Evolutionary conservation across 1,139 yeast species (phyloP).

Genomic region (Yamadazyma atmosphaerica): DNA sequence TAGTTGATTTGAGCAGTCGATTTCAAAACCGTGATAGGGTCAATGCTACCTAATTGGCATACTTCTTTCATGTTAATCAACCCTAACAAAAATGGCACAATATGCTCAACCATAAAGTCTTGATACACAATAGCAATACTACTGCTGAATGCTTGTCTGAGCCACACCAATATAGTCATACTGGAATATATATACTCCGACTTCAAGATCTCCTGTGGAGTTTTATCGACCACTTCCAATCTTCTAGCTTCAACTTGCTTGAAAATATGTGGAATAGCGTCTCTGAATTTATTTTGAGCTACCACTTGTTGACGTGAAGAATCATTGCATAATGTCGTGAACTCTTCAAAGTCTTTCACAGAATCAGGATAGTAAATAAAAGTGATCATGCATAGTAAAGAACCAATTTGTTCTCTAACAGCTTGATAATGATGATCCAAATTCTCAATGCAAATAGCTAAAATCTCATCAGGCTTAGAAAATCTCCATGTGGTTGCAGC

Average conservation of each 20-base stretch:
- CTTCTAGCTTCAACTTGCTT: conserved; percentile 47
- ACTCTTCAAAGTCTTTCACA: conserved; percentile 39
- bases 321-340: conserved; percentile 38
- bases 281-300: conserved; percentile 4
- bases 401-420: conserved; percentile 73
- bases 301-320: conserved; percentile 19
- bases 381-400: conserved; percentile 58
- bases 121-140: conserved; percentile 44
- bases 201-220: conserved; percentile 48
- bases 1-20: conserved; percentile 61
- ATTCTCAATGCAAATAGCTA: conserved; percentile 52
- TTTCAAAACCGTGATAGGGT: conserved; percentile 54
- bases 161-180: conserved; percentile 46
- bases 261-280: conserved; percentile 35
- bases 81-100: conserved; percentile 72
- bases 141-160: conserved; percentile 41
- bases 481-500: conserved; percentile 60
- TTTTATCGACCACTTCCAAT: conserved; percentile 26
- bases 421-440: conserved; percentile 68
- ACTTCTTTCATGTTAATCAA: conserved; percentile 77
- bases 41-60: conserved; percentile 68
- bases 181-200: conserved; percentile 50
- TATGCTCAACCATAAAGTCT: conserved; percentile 34
- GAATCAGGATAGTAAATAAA: conserved; percentile 55
- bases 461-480: conserved; percentile 48